Evolutionary conservation across 495 filamentous ascomycete species (phyloP).

Genomic region (Penicillium diatomitis): DNA sequence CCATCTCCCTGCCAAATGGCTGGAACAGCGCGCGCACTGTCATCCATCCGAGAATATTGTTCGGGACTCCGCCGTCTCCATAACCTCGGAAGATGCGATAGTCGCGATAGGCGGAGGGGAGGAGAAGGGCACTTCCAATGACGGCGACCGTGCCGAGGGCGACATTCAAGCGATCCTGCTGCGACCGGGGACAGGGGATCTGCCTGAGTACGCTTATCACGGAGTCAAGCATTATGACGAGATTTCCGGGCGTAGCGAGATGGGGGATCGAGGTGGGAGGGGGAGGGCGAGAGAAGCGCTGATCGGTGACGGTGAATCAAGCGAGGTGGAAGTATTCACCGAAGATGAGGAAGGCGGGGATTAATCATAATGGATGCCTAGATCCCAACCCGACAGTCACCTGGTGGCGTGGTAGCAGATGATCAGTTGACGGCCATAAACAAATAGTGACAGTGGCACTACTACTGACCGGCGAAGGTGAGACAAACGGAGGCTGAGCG

Average conservation of each 20-base stretch:
- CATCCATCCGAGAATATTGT: slow-evolving; percentile 30
- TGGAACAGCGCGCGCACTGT: slow-evolving; percentile 16
- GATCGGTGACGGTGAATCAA: too few species aligned
- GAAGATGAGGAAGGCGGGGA: too few species aligned
- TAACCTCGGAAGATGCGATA: slow-evolving; percentile 25
- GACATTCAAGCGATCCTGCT: slow-evolving; percentile 9
- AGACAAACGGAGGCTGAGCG: too few species aligned
- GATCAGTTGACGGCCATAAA: too few species aligned
- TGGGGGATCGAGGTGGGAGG: neutral
- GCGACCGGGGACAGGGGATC: slow-evolving; percentile 5
- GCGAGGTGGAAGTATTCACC: too few species aligned
- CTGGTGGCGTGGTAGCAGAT: too few species aligned
- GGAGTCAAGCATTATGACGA: neutral
- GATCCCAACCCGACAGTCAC: too few species aligned
- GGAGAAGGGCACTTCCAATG: slow-evolving; percentile 11
- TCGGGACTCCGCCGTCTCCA: slow-evolving; percentile 24
- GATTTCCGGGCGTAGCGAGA: slow-evolving; percentile 1
- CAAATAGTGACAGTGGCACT: too few species aligned
- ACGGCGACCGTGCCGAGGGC: slow-evolving; percentile 15
- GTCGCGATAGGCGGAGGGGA: slow-evolving; percentile 24
- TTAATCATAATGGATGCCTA: too few species aligned
- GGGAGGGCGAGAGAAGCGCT: neutral
- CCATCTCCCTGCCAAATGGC: slow-evolving; percentile 23
- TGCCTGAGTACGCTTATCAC: slow-evolving; percentile 2
- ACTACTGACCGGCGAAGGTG: too few species aligned